These are phyloP conservation scores for Orbilia brochopaga DNA, from an alignment of 2,329 filamentous ascomycete species.

Conservation along the genomic window DNA sequence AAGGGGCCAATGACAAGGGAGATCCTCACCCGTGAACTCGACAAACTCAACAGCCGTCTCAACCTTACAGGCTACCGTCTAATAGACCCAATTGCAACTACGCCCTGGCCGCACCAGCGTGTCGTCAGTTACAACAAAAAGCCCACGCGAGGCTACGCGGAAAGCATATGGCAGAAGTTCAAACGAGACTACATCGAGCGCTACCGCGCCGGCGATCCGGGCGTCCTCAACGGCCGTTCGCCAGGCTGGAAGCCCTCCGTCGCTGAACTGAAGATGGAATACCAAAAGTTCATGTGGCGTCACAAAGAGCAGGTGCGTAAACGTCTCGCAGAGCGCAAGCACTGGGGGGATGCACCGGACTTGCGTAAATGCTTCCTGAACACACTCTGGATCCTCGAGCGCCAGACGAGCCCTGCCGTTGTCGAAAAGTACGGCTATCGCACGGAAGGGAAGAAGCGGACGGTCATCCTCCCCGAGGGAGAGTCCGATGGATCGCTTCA, in stretches of 20 bases:
- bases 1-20: constrained; percentile 6
- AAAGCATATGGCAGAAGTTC: constrained; percentile 41
- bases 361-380: constrained; percentile 21
- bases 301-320: constrained; percentile 11
- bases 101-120: constrained; percentile 13
- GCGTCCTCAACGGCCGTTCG: constrained; percentile 27
- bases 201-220: constrained; percentile 30
- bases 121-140: constrained; percentile 14
- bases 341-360: constrained; percentile 35
- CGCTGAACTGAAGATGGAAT: constrained; percentile 27
- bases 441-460: not conserved
- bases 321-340: constrained; percentile 13
- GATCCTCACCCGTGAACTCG: constrained; percentile 6
- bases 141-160: constrained; percentile 12
- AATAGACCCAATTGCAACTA: constrained; percentile 8
- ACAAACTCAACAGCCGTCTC: constrained; percentile 28
- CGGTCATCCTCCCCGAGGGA: not conserved
- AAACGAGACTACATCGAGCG: constrained; percentile 23
- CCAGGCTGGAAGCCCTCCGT: constrained; percentile 24
- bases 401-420: constrained; percentile 7
- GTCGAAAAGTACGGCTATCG: constrained; percentile 12
- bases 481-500: constrained; percentile 7
- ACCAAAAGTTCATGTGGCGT: constrained; percentile 17
- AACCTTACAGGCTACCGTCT: constrained; percentile 16
- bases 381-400: constrained; percentile 23